Percentiles rank a stretch among this genome's conserved stretches.
phyloP scores from a whole-genome alignment of 2,329 filamentous ascomycete genomes.

The Didymellaceae sp. region DNA sequence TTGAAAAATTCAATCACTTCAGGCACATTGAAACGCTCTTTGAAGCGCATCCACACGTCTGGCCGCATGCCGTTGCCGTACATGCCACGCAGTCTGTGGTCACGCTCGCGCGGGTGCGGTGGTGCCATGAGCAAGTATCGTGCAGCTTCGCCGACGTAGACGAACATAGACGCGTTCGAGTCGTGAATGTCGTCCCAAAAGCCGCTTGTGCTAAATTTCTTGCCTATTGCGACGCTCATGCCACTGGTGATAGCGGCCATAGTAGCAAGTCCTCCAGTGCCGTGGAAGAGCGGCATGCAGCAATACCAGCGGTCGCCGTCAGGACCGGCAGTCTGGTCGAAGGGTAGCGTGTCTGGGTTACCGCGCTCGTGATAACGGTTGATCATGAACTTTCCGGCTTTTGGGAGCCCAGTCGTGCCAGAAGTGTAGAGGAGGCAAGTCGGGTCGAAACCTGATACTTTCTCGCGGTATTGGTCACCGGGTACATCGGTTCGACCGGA shows the following conservation, averaged over 20 bases:
- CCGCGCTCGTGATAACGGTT: slow-evolving; percentile 43
- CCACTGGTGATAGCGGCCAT: slow-evolving; percentile 55
- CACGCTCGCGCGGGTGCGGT: slow-evolving; percentile 63
- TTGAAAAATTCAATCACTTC: slow-evolving; percentile 78
- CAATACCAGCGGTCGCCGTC: slow-evolving; percentile 70
- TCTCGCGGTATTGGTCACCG: slow-evolving; percentile 60
- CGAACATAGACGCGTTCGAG: slow-evolving; percentile 70
- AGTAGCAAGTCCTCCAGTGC: slow-evolving; percentile 68
- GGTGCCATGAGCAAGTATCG: slow-evolving; percentile 74
- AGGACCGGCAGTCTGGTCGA: slow-evolving; percentile 46
- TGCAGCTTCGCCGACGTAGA: slow-evolving; percentile 79
- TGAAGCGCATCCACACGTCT: slow-evolving; percentile 70
- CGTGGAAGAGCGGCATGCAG: slow-evolving; percentile 79
- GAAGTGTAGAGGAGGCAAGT: slow-evolving; percentile 73
- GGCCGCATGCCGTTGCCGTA: slow-evolving; percentile 71
- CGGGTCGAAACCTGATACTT: slow-evolving; percentile 60
- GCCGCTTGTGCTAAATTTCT: slow-evolving; percentile 68
- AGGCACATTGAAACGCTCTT: slow-evolving; percentile 66
- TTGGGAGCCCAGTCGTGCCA: slow-evolving; percentile 76
- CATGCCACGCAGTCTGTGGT: slow-evolving; percentile 65
- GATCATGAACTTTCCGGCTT: slow-evolving; percentile 50
- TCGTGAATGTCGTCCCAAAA: slow-evolving; percentile 77
- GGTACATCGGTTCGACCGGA: slow-evolving; percentile 47
- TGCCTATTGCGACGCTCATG: slow-evolving; percentile 64
- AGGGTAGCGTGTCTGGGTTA: slow-evolving; percentile 40